Base-by-base conservation (phyloP, 2,329 filamentous ascomycete species). In the Alternaria arbusti region DNA sequence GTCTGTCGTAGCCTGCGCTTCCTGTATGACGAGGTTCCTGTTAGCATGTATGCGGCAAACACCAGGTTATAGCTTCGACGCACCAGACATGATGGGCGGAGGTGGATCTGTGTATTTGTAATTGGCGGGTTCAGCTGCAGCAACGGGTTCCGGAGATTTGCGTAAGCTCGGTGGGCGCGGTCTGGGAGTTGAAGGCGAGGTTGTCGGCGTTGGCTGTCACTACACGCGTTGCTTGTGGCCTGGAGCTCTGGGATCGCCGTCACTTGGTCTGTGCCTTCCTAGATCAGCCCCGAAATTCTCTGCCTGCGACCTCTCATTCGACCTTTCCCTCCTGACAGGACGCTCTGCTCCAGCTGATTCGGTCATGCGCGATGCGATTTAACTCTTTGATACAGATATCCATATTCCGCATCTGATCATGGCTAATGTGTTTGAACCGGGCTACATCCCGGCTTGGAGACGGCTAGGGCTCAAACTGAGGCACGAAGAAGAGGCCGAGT, bases 1-100 rank as follows among this genome's bases (percentile, higher is more conserved):
- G 96, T 86, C 96, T 90, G 84, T 99, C 96, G 85, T 96, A 98
- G 79, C 93, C 94, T 83, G 77, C 76, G 71, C 76, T 79, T 76
- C 76, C 76, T 79, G 49, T 59, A 74, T 62, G 56, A 56, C 56
- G 69, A 57, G 63, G 64, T 47, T 65, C 67, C 63, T 69, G 75
- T 79, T 71, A 79, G 77, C 73, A 74, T 61, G 40, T 61, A 54
- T 61, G 64, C 56, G 57, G 50, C 63, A 66, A 61, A 60, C 62
- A 63, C 58, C 62, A 64, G 63, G 55, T 64, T 49, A 28, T 32
- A 57, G 67, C 60, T 66, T 63, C 55, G 45, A 80, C 79, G 72
- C 67, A 80, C 79, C 79, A 76, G 79, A 81, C 79, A 81, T 81
- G 79, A 74, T 73, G 78, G 72, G 69, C 70, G 66, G 61, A 61